These are phyloP conservation scores for Lathyrus oleraceus DNA, from an alignment of 306 rosid species.

Conservation along the genomic window DNA sequence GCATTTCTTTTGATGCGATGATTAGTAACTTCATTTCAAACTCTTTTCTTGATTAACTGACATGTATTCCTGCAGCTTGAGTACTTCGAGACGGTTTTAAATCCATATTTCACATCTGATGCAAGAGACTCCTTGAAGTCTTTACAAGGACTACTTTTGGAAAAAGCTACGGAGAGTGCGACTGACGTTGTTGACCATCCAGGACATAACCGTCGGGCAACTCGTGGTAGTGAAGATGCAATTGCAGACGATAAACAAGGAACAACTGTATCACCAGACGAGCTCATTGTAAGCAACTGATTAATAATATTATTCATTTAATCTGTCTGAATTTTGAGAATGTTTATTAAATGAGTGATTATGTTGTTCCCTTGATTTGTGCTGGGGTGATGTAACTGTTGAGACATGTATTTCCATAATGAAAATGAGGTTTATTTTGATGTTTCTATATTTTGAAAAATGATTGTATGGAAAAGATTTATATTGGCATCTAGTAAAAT, in stretches of 20 bases:
- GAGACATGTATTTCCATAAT: conserved; percentile 8
- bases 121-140: conserved; percentile 93
- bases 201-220: conserved; percentile 86
- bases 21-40: conserved; percentile 2
- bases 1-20: conserved; percentile 18
- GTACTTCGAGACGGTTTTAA: conserved; percentile 89
- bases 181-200: conserved; percentile 74
- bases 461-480: not conserved
- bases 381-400: conserved; percentile 21
- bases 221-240: conserved; percentile 98
- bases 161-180: conserved; percentile 87
- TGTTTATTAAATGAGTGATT: not conserved
- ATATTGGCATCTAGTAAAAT: conserved; percentile 2
- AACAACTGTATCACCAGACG: conserved; percentile 78
- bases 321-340: conserved; percentile 1
- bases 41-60: conserved; percentile 32
- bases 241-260: conserved; percentile 75
- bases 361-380: conserved; percentile 7
- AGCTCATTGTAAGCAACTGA: conserved; percentile 78
- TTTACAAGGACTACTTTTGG: conserved; percentile 87
- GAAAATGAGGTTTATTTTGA: conserved; percentile 25
- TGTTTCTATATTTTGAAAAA: conserved; percentile 9
- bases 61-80: conserved; percentile 78
- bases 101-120: conserved; percentile 88
- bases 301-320: conserved; percentile 4